phyloP scores from a whole-genome alignment of 805 yeast genomes.

The Diddensiella santjacobensis region DNA sequence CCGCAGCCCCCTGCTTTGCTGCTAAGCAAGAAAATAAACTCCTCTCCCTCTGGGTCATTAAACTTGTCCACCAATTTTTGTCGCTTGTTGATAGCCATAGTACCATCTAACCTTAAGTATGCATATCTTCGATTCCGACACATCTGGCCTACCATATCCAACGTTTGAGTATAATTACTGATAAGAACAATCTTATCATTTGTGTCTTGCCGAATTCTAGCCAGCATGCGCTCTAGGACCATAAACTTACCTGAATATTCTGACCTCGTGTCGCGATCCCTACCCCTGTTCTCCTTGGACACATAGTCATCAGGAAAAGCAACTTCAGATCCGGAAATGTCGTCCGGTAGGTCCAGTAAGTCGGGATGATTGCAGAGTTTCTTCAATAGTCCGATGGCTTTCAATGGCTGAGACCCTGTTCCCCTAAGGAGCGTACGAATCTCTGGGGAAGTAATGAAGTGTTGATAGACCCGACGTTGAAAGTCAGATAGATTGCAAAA shows the following conservation, averaged over 20 bases:
- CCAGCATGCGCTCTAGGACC: constrained; percentile 79
- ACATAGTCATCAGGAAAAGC: constrained; percentile 69
- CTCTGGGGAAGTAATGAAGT: constrained; percentile 75
- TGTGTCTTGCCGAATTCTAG: constrained; percentile 71
- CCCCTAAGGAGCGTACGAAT: constrained; percentile 56
- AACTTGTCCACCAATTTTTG: constrained; percentile 89
- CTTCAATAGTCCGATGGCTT: constrained; percentile 83
- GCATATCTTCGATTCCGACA: constrained; percentile 78
- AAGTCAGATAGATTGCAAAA: constrained; percentile 79
- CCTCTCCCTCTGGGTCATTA: constrained; percentile 84
- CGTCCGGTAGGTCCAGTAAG: constrained; percentile 68
- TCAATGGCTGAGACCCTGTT: constrained; percentile 72
- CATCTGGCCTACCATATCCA: constrained; percentile 83
- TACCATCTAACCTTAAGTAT: constrained; percentile 80
- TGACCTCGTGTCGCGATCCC: constrained; percentile 69
- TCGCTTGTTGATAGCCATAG: constrained; percentile 86
- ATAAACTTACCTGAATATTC: constrained; percentile 84
- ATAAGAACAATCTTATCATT: constrained; percentile 93
- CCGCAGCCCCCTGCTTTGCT: constrained; percentile 99
- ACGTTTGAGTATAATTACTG: constrained; percentile 90
- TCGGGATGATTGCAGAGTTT: constrained; percentile 95
- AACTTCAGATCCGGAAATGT: constrained; percentile 63
- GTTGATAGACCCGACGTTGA: constrained; percentile 66
- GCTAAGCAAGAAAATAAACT: constrained; percentile 82
- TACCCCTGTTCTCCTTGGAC: constrained; percentile 42